Evolutionary conservation across 345 rosid genomes (phyloP).

Genomic region (Limnanthes douglasii): DNA sequence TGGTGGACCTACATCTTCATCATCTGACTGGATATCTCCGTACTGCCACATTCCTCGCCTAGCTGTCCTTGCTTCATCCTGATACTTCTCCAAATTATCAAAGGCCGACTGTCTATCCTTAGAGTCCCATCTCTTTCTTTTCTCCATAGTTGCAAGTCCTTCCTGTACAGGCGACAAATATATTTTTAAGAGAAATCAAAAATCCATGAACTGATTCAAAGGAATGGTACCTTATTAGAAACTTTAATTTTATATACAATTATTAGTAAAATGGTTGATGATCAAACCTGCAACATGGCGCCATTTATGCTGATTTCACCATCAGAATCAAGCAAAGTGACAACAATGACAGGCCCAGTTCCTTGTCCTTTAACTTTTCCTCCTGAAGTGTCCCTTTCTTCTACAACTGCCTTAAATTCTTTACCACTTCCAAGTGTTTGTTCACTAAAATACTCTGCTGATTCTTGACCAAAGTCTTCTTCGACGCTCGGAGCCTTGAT

Average conservation of each 20-base stretch:
- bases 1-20: constrained; percentile 63
- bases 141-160: constrained; percentile 89
- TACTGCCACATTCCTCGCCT: constrained; percentile 86
- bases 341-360: constrained; percentile 50
- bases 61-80: constrained; percentile 59
- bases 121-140: constrained; percentile 64
- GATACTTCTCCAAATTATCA: constrained; percentile 55
- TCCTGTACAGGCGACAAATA: constrained; percentile 28
- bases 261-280: background rate
- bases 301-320: constrained; percentile 78
- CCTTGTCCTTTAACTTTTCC: constrained; percentile 96
- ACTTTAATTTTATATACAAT: no score
- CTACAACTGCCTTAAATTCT: constrained; percentile 65
- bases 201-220: no score
- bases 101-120: constrained; percentile 50
- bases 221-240: no score
- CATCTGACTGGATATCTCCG: constrained; percentile 87
- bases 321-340: constrained; percentile 61
- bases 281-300: constrained; percentile 70
- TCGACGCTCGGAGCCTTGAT: constrained; percentile 75
- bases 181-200: background rate
- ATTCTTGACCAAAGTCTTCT: constrained; percentile 79
- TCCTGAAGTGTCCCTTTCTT: constrained; percentile 72
- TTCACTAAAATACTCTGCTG: constrained; percentile 64
- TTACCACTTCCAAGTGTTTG: constrained; percentile 40